Evolutionary conservation across 2,329 filamentous ascomycete species (phyloP).

Genomic region (Zopfia rhizophila): DNA sequence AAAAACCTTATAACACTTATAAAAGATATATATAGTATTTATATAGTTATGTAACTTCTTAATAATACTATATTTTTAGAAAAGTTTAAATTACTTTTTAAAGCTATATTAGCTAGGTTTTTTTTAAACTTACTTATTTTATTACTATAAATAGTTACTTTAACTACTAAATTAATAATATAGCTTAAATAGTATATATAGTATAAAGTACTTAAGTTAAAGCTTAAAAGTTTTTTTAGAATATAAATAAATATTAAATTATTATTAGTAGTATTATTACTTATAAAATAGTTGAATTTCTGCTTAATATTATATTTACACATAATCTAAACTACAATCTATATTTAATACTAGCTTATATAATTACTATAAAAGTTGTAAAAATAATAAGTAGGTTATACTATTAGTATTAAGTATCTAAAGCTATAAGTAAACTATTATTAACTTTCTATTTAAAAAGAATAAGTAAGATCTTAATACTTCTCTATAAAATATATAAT

Average conservation of each 20-base stretch:
- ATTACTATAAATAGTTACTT: conserved; percentile 1
- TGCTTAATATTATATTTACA: conserved; percentile 5
- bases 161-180: background rate
- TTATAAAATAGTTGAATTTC: conserved; percentile 11
- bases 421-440: conserved; percentile 2
- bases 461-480: too few relatives aligned
- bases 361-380: conserved; percentile 12
- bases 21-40: too few relatives aligned
- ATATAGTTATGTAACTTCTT: conserved; percentile 6
- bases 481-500: too few relatives aligned
- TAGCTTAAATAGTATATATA: background rate
- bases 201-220: conserved; percentile 1
- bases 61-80: background rate
- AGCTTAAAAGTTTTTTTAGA: conserved; percentile 9
- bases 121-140: too few relatives aligned
- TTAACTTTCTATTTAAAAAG: too few relatives aligned
- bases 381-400: conserved; percentile 7
- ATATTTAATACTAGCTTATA: conserved; percentile 4
- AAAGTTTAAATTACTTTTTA: background rate
- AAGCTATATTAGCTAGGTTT: background rate
- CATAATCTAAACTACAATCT: conserved; percentile 4
- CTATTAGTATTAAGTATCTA: conserved; percentile 8
- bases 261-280: conserved; percentile 16
- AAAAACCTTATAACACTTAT: too few relatives aligned
- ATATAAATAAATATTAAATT: conserved; percentile 2